Conservation (phyloP, 805 yeast species). For the Sugiyamaella floridensis region DNA sequence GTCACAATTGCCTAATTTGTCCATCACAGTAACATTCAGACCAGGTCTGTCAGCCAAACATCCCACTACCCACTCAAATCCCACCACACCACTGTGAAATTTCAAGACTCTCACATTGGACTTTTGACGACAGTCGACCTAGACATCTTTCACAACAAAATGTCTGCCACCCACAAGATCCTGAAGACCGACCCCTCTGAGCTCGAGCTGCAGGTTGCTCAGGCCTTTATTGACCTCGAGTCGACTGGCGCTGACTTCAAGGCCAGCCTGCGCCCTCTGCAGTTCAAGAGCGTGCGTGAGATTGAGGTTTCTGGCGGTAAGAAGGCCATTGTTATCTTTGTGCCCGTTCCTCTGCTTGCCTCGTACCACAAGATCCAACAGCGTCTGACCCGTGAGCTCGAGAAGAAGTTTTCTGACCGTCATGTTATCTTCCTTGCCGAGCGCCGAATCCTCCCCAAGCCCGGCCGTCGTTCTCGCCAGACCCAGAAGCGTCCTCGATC, state of each 20-base stretch:
- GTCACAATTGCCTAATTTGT: background rate
- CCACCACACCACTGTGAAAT: background rate
- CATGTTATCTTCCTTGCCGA: slow-evolving; percentile 99
- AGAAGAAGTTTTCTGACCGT: slow-evolving; percentile 99
- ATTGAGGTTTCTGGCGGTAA: slow-evolving; percentile 97
- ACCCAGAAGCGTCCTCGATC: slow-evolving; percentile 99
- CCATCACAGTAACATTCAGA: background rate
- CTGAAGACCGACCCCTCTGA: slow-evolving; percentile 93
- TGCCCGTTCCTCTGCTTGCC: slow-evolving; percentile 97
- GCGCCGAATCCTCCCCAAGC: slow-evolving; percentile 99
- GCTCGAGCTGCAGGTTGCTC: slow-evolving; percentile 99
- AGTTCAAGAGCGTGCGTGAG: slow-evolving; percentile 98
- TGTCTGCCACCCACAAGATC: slow-evolving; percentile 97
- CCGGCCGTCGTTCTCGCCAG: slow-evolving; percentile 90
- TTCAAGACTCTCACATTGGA: background rate
- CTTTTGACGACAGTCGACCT: background rate
- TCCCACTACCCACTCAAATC: background rate
- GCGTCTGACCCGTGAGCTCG: slow-evolving; percentile 95
- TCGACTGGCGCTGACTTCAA: slow-evolving; percentile 87
- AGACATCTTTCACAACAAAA: slow-evolving; percentile 29
- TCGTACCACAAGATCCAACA: slow-evolving; percentile 94
- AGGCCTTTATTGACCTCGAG: slow-evolving; percentile 96
- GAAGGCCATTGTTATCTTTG: slow-evolving; percentile 96
- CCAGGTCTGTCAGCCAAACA: background rate
- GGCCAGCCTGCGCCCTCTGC: slow-evolving; percentile 97